Evolutionary conservation across 73 alveolate species (phyloP).

Genomic region (Uronychia binucleata): DNA sequence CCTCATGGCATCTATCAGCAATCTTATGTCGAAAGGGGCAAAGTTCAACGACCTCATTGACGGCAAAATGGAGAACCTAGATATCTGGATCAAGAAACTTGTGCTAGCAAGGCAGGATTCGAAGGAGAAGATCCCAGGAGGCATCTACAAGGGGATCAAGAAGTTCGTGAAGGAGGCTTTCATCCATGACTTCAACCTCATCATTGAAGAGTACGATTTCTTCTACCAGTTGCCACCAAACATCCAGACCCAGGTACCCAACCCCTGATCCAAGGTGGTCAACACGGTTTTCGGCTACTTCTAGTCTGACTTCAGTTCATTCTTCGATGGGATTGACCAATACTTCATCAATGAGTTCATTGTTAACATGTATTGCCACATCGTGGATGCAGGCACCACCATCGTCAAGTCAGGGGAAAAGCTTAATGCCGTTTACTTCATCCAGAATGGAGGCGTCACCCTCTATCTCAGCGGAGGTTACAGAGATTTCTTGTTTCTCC

Average conservation of each 20-base stretch:
- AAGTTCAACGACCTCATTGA: constrained; percentile 48
- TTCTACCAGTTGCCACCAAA: constrained; percentile 41
- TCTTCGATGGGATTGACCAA: constrained; percentile 7
- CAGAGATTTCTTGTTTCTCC: constrained; percentile 26
- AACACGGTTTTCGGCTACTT: background rate
- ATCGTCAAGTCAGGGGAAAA: constrained; percentile 5
- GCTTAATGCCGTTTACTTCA: constrained; percentile 30
- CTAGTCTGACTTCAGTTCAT: background rate
- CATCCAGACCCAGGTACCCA: constrained; percentile 21
- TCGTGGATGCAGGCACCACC: constrained; percentile 9
- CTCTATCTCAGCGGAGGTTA: constrained; percentile 8
- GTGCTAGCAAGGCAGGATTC: background rate
- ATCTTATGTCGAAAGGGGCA: constrained; percentile 10
- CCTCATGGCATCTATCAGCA: constrained; percentile 44
- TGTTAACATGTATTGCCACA: constrained; percentile 27
- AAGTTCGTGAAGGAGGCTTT: constrained; percentile 50
- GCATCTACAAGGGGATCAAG: constrained; percentile 1
- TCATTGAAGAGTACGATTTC: constrained; percentile 54
- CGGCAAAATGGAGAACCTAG: constrained; percentile 13
- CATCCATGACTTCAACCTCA: constrained; percentile 44
- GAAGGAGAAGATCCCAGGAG: constrained; percentile 3
- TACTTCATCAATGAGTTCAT: constrained; percentile 3
- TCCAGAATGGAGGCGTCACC: constrained; percentile 38
- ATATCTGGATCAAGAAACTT: constrained; percentile 3
- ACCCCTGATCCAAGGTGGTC: background rate